Evolutionary conservation across 2,329 filamentous ascomycete genomes (phyloP), one percentile per base, ranked within the genome.

Genomic region (Teratosphaeria zuluensis): DNA sequence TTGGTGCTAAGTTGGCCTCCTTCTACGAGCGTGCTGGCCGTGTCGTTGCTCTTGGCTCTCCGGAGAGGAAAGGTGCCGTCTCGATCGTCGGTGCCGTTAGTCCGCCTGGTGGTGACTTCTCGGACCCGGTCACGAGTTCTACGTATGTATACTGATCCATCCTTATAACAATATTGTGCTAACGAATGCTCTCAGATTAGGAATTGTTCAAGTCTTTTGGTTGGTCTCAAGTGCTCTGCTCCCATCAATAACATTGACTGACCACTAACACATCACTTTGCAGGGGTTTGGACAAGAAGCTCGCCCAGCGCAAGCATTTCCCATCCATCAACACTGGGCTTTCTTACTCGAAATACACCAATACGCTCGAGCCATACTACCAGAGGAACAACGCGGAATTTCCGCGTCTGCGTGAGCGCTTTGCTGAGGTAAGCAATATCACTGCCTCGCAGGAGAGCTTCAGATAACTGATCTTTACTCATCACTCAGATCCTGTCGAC

Each of bases 201-300:
- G n/a, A n/a, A n/a, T n/a, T n/a, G n/a, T n/a, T n/a, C n/a, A n/a
- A n/a, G n/a, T n/a, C n/a, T n/a, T n/a, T n/a, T n/a, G n/a, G n/a
- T n/a, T n/a, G n/a, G n/a, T n/a, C n/a, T n/a, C n/a, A n/a, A n/a
- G n/a, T n/a, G n/a, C n/a, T n/a, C n/a, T n/a, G n/a, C n/a, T n/a
- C n/a, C n/a, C n/a, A n/a, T n/a, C n/a, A n/a, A n/a, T n/a, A n/a
- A n/a, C n/a, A n/a, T n/a, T n/a, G n/a, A n/a, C n/a, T n/a, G n/a
- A n/a, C n/a, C n/a, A n/a, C n/a, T n/a, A n/a, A n/a, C n/a, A n/a
- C n/a, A n/a, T n/a, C n/a, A n/a, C n/a, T n/a, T n/a, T n/a, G n/a
- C n/a, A n/a, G n/a, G n/a, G n/a, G n/a, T n/a, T n/a, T n/a, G 55
- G 94, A 99, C 82, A 97, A 99, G 87, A 97, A 97, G 81, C 87